phyloP scores from a whole-genome alignment of 73 alveolate species.

The Tetrahymena elliotti region DNA sequence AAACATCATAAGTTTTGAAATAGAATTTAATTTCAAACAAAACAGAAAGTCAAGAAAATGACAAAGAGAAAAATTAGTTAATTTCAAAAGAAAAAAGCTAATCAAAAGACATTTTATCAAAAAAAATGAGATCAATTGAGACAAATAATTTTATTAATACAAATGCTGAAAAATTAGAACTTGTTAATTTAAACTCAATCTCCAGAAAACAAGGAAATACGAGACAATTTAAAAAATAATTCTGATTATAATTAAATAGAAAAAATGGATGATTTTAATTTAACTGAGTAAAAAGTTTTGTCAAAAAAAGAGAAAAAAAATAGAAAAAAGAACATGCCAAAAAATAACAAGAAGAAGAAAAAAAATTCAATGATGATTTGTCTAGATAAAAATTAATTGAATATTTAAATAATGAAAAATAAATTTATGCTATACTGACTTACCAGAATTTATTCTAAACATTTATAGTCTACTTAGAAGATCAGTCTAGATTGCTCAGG shows the following conservation, averaged over 20 bases:
- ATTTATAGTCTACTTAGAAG: not conserved
- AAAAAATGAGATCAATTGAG: too few species aligned
- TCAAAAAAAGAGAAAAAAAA: not conserved
- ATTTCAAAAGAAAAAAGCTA: not conserved
- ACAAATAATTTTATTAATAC: too few species aligned
- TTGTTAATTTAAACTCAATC: too few species aligned
- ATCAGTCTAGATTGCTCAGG: not conserved
- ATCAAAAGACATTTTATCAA: too few species aligned
- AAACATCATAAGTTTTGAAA: too few species aligned
- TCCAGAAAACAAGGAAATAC: too few species aligned
- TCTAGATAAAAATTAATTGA: not conserved
- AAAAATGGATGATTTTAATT: not conserved
- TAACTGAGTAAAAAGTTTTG: not conserved
- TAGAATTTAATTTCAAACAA: not conserved
- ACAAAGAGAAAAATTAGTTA: not conserved
- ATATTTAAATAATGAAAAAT: not conserved
- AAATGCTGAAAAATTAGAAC: too few species aligned
- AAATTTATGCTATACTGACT: not conserved
- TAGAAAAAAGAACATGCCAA: not conserved
- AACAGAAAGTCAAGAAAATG: not conserved
- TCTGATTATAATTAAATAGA: not conserved
- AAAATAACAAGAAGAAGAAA: not conserved
- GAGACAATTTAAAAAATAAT: not conserved
- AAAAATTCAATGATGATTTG: not conserved
- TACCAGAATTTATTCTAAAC: not conserved